phyloP scores from a whole-genome alignment of 2,329 filamentous ascomycete genomes.

The Eurotiales sp. region DNA sequence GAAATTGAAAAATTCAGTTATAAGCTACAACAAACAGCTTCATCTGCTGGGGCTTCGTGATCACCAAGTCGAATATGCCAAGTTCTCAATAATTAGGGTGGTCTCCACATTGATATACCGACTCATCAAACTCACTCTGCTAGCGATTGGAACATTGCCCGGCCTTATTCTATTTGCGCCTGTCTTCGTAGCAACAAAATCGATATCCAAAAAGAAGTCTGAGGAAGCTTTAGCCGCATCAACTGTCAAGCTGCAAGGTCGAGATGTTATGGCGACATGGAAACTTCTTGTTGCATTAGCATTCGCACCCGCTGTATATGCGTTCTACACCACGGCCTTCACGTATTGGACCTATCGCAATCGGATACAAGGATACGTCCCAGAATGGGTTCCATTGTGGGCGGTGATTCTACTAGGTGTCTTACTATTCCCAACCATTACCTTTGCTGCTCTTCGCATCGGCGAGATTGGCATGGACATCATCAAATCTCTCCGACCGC shows the following conservation, averaged over 20 bases:
- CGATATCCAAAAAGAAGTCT: conserved; percentile 78
- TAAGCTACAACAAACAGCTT: conserved; percentile 81
- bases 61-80: conserved; percentile 90
- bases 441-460: conserved; percentile 88
- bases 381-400: conserved; percentile 76
- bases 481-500: conserved; percentile 84
- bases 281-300: conserved; percentile 85
- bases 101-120: conserved; percentile 75
- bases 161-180: conserved; percentile 84
- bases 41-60: conserved; percentile 83
- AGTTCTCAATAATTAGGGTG: conserved; percentile 72
- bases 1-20: conserved; percentile 68
- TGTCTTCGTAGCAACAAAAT: conserved; percentile 78
- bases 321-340: conserved; percentile 71
- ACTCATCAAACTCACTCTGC: conserved; percentile 68
- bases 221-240: conserved; percentile 79
- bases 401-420: conserved; percentile 69
- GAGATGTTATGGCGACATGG: conserved; percentile 91
- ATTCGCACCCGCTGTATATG: conserved; percentile 75
- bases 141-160: conserved; percentile 78
- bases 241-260: conserved; percentile 81
- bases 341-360: conserved; percentile 77
- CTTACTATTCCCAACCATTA: conserved; percentile 79
- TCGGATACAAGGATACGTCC: conserved; percentile 76
- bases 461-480: conserved; percentile 99